Evolutionary conservation across 306 rosid species (phyloP).

Genomic region (Lathyrus tuberosus): DNA sequence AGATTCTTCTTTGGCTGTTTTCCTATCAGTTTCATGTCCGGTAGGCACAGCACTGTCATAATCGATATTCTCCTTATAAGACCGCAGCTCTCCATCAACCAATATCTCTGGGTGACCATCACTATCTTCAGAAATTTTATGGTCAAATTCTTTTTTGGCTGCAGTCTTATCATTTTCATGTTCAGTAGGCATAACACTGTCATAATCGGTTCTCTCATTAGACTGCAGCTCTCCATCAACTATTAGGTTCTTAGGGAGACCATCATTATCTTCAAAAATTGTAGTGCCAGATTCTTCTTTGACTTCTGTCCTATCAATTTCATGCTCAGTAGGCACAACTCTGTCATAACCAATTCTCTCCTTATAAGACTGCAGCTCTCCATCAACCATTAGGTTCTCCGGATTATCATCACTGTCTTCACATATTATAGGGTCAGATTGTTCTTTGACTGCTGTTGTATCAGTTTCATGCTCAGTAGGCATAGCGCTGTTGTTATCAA

Average conservation of each 20-base stretch:
- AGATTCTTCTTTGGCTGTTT: slow-evolving; percentile 52
- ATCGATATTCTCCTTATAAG: slow-evolving; percentile 35
- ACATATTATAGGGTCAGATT: no score
- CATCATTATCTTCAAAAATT: slow-evolving; percentile 49
- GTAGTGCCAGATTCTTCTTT: slow-evolving; percentile 50
- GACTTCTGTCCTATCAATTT: slow-evolving; percentile 41
- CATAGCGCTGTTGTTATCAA: slow-evolving; percentile 36
- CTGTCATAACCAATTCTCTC: slow-evolving; percentile 34
- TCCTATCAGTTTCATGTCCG: slow-evolving; percentile 48
- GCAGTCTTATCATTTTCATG: slow-evolving; percentile 44
- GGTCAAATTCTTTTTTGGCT: slow-evolving; percentile 48
- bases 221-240: slow-evolving; percentile 47
- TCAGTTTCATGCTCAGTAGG: slow-evolving; percentile 49
- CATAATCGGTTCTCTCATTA: slow-evolving; percentile 35
- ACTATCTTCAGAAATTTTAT: slow-evolving; percentile 46
- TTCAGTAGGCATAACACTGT: slow-evolving; percentile 46
- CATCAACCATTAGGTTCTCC: slow-evolving; percentile 48
- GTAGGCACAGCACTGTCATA: slow-evolving; percentile 44
- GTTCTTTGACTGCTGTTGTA: no score
- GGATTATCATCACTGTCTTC: slow-evolving; percentile 36
- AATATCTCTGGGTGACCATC: slow-evolving; percentile 48
- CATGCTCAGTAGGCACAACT: slow-evolving; percentile 48
- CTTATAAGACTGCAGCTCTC: slow-evolving; percentile 44
- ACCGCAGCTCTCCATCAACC: slow-evolving; percentile 47
- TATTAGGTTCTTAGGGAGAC: slow-evolving; percentile 42